Percentiles rank a stretch among this genome's conserved stretches.
Conservation (phyloP, 2,329 filamentous ascomycete species). For the Claviceps spartinae region DNA sequence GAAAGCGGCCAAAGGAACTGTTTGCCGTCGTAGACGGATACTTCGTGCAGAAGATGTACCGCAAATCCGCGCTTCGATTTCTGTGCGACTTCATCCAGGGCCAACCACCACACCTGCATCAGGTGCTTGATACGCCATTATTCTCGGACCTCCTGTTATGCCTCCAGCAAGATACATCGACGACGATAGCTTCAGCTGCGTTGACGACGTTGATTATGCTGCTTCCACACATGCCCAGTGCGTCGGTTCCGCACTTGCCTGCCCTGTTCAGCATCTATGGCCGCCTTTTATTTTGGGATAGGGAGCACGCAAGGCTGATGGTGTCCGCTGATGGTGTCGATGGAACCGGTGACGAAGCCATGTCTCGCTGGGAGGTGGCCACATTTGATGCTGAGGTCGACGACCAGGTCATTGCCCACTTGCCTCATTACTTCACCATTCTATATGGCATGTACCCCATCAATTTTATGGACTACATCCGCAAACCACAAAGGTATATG, state of each 20-base stretch:
- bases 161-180: conserved; percentile 64
- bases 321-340: conserved; percentile 14
- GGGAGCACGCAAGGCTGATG: conserved; percentile 29
- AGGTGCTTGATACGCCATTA: conserved; percentile 57
- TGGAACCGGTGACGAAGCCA: conserved; percentile 25
- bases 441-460: conserved; percentile 74
- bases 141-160: conserved; percentile 60
- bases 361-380: conserved; percentile 47
- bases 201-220: conserved; percentile 70
- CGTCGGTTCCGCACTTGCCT: conserved; percentile 53
- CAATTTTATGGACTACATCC: conserved; percentile 76
- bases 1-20: conserved; percentile 56
- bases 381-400: conserved; percentile 48
- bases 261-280: conserved; percentile 73
- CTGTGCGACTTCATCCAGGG: conserved; percentile 60
- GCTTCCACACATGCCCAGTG: conserved; percentile 64
- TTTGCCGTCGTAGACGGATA: conserved; percentile 52
- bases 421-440: conserved; percentile 66
- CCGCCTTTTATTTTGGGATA: conserved; percentile 66
- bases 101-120: conserved; percentile 67
- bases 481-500: conserved; percentile 67
- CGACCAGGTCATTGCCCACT: conserved; percentile 48
- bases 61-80: conserved; percentile 51
- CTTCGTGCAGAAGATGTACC: conserved; percentile 49
- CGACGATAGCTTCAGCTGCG: conserved; percentile 60